phyloP scores from a whole-genome alignment of 495 filamentous ascomycete genomes.

The Friedmanniomyces simplex region DNA sequence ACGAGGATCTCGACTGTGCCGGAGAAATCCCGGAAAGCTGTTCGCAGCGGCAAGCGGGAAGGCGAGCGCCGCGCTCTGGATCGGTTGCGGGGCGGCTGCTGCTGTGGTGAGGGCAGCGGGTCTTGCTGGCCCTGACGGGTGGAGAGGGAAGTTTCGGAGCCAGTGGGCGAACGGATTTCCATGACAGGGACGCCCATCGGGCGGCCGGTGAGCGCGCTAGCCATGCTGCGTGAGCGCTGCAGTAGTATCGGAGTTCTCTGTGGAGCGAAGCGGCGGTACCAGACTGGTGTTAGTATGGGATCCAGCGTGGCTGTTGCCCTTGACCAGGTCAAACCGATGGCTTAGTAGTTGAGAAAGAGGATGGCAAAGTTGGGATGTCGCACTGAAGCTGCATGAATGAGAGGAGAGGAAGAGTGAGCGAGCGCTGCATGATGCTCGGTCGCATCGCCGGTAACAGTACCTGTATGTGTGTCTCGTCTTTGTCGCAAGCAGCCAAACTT shows the following conservation, averaged over 20 bases:
- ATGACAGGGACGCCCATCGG: neutral
- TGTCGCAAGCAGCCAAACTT: constrained; percentile 10
- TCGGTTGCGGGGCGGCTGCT: constrained; percentile 16
- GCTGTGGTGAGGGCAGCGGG: neutral
- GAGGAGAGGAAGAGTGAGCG: neutral
- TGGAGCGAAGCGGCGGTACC: constrained; percentile 10
- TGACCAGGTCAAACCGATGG: neutral
- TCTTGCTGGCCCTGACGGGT: neutral
- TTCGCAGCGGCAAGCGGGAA: constrained; percentile 13
- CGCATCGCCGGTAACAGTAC: neutral
- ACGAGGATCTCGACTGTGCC: constrained; percentile 29
- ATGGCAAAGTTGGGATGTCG: neutral
- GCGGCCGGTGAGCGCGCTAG: neutral
- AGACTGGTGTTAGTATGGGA: constrained; percentile 12
- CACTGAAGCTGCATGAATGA: neutral
- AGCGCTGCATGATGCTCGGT: neutral
- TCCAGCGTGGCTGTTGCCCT: constrained; percentile 7
- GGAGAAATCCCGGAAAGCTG: constrained; percentile 23
- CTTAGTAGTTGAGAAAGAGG: neutral
- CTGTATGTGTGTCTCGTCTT: neutral
- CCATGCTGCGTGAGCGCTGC: constrained; percentile 3
- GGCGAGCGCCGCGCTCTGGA: constrained; percentile 7
- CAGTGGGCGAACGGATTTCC: constrained; percentile 9
- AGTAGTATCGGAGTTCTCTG: neutral
- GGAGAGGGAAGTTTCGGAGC: constrained; percentile 10